These are phyloP conservation scores for Syncephalis plumigaleata DNA, from an alignment of 371 early-diverging fungal species.

Conservation along the genomic window DNA sequence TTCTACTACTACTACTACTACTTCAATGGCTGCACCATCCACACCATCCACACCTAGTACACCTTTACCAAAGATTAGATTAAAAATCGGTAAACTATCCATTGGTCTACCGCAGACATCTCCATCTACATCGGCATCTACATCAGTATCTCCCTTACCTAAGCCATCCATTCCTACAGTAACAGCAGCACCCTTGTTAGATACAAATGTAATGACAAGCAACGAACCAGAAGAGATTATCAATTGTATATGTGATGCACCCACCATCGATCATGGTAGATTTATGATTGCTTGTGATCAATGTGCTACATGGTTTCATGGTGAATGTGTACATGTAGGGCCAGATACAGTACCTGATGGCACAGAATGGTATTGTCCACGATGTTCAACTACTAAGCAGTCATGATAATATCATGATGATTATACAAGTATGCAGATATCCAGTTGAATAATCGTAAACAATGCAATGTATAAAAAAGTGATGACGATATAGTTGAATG, in stretches of 20 bases:
- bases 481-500: too few relatives aligned
- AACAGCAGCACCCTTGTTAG: too few relatives aligned
- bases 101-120: neutral
- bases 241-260: conserved; percentile 45
- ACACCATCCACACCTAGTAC: too few relatives aligned
- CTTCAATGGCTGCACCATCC: too few relatives aligned
- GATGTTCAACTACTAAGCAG: conserved; percentile 12
- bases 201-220: too few relatives aligned
- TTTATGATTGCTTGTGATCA: conserved; percentile 67
- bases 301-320: conserved; percentile 66
- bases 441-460: too few relatives aligned
- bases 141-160: neutral
- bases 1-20: too few relatives aligned
- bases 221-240: conserved; percentile 20
- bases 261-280: conserved; percentile 44
- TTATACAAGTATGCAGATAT: too few relatives aligned
- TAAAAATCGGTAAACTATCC: too few relatives aligned
- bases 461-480: too few relatives aligned
- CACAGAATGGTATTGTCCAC: conserved; percentile 22
- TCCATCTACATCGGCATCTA: neutral
- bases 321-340: conserved; percentile 36
- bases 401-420: too few relatives aligned
- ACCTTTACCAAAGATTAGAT: too few relatives aligned
- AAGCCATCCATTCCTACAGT: neutral
- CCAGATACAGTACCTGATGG: conserved; percentile 10